Percentiles rank a stretch among this genome's conserved stretches.
These are phyloP conservation scores for Suillus tomentosus DNA, from an alignment of 768 basidiomycete genomes.

Conservation along the genomic window DNA sequence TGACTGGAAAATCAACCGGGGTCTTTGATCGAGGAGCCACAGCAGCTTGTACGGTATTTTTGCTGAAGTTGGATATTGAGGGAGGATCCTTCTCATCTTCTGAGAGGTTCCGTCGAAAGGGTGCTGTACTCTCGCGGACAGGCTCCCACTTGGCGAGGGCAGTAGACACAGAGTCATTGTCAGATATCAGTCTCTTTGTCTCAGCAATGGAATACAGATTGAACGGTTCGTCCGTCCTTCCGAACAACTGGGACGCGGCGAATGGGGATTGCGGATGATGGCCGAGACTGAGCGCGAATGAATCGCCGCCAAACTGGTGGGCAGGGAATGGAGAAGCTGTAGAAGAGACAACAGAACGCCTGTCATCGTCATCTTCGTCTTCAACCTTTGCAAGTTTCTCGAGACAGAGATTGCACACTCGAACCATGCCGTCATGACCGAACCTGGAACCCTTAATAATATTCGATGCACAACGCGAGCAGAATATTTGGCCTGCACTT, in stretches of 20 bases:
- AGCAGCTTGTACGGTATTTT: conserved; percentile 24
- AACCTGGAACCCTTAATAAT: conserved; percentile 94
- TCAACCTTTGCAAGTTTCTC: conserved; percentile 87
- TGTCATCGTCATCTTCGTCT: conserved; percentile 89
- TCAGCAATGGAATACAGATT: conserved; percentile 84
- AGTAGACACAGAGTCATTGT: conserved; percentile 50
- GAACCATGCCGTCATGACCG: conserved; percentile 92
- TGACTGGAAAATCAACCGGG: conserved; percentile 58
- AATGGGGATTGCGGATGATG: conserved; percentile 83
- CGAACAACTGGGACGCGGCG: conserved; percentile 82
- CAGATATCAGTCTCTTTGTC: conserved; percentile 56
- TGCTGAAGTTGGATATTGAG: conserved; percentile 42
- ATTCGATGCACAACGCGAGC: conserved; percentile 94
- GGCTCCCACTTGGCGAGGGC: conserved; percentile 55
- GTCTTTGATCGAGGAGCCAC: conserved; percentile 47
- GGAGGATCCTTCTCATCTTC: conserved; percentile 74
- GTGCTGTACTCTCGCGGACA: conserved; percentile 59
- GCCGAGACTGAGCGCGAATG: conserved; percentile 38
- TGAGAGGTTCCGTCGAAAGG: conserved; percentile 71
- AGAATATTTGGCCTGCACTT: conserved; percentile 90
- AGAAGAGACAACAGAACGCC: conserved; percentile 76
- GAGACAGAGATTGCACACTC: conserved; percentile 95
- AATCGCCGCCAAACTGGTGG: conserved; percentile 67
- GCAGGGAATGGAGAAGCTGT: conserved; percentile 71
- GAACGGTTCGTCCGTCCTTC: conserved; percentile 75